phyloP scores from a whole-genome alignment of 75 land plant genomes.

The Pinus albicaulis region DNA sequence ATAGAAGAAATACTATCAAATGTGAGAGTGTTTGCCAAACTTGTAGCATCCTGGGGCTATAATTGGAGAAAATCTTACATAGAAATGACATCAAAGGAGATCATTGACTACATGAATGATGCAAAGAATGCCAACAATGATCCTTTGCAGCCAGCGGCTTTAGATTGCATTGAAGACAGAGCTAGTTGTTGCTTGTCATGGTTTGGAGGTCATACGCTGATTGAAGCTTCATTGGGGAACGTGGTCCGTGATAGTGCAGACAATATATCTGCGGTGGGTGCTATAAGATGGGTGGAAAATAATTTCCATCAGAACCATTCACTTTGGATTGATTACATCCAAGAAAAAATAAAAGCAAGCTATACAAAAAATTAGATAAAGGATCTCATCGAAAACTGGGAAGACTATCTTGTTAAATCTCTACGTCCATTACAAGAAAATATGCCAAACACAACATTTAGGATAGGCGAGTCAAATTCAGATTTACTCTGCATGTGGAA shows the following conservation, averaged over 20 bases:
- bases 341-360: slow-evolving; percentile 9
- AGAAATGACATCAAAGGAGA: slow-evolving; percentile 18
- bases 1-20: slow-evolving; percentile 20
- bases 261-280: too few species aligned
- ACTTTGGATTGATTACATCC: slow-evolving; percentile 30
- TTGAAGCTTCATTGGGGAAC: too few species aligned
- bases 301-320: slow-evolving; percentile 43
- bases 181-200: too few species aligned
- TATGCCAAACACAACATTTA: slow-evolving; percentile 19
- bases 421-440: slow-evolving; percentile 20
- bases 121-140: slow-evolving; percentile 15
- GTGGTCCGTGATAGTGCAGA: too few species aligned
- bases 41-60: slow-evolving; percentile 38
- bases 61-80: slow-evolving; percentile 43
- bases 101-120: slow-evolving; percentile 30
- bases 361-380: slow-evolving; percentile 8
- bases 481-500: slow-evolving; percentile 41
- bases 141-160: slow-evolving; percentile 28
- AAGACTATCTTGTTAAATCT: slow-evolving; percentile 15
- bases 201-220: too few species aligned
- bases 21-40: slow-evolving; percentile 6
- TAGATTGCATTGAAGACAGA: too few species aligned
- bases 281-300: slow-evolving; percentile 36
- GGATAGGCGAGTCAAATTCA: slow-evolving; percentile 8
- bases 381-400: slow-evolving; percentile 25